Evolutionary conservation across 108 stramenopile species (phyloP).

Genomic region (Chaetoceros tenuissimus): DNA sequence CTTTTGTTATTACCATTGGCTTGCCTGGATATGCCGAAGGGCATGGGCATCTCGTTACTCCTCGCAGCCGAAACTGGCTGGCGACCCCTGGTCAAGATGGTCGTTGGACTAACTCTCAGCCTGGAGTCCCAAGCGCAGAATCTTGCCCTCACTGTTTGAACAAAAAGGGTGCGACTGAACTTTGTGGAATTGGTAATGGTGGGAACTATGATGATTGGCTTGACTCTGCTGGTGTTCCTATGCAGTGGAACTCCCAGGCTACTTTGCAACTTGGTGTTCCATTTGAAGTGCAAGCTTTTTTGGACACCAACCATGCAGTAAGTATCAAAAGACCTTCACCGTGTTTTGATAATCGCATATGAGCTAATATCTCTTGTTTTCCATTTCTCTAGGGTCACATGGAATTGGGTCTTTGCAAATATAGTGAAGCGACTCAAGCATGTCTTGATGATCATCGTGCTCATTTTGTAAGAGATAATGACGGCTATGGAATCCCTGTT

Average conservation of each 20-base stretch:
- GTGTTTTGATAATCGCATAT: no score
- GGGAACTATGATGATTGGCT: conserved; percentile 1
- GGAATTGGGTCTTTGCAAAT: neutral
- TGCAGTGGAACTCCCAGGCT: conserved; percentile 3
- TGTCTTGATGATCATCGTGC: neutral
- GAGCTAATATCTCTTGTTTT: neutral
- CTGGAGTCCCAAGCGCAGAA: neutral
- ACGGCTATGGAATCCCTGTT: neutral
- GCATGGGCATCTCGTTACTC: conserved; percentile 4
- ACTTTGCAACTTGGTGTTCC: neutral
- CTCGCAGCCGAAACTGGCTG: conserved; percentile 2
- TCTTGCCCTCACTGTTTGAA: conserved; percentile 8
- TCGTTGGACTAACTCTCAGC: neutral
- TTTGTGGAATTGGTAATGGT: neutral
- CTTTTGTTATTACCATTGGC: no score
- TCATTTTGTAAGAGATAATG: neutral
- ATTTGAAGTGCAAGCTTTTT: neutral
- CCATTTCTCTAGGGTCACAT: neutral
- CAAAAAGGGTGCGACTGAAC: neutral
- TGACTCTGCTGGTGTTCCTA: neutral
- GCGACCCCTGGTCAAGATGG: neutral
- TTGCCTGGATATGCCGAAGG: neutral
- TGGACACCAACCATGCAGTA: conserved; percentile 7
- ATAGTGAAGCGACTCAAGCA: neutral
- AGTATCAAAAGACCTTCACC: neutral